Evolutionary conservation across 78 protist species (phyloP).

Genomic region (Acrasis kona): DNA sequence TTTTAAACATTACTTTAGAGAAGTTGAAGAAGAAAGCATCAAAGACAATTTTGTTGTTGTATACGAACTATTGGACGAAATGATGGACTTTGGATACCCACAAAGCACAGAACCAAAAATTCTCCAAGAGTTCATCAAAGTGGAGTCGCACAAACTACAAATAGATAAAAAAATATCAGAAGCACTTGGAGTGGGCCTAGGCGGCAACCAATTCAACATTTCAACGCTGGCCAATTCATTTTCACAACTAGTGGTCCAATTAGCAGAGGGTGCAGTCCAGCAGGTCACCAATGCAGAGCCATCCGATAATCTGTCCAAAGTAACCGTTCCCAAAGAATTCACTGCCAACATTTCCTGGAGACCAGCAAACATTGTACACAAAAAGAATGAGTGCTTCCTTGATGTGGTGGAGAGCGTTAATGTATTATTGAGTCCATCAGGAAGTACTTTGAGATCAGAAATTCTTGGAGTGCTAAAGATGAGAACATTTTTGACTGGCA

Average conservation of each 20-base stretch:
- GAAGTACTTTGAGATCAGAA: constrained; percentile 66
- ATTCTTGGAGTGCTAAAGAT: constrained; percentile 88
- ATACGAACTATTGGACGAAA: constrained; percentile 97
- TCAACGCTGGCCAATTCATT: background rate
- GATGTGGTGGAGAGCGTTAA: constrained; percentile 92
- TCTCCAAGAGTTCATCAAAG: constrained; percentile 73
- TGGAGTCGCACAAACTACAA: constrained; percentile 71
- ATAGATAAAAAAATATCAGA: too few relatives aligned
- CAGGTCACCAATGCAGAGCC: background rate
- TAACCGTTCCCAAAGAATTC: constrained; percentile 35
- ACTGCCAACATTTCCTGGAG: constrained; percentile 70
- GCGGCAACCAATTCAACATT: constrained; percentile 22
- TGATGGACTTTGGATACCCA: constrained; percentile 97
- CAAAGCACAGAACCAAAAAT: constrained; percentile 79
- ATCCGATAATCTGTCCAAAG: background rate
- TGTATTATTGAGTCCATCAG: constrained; percentile 37
- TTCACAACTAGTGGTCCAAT: too few relatives aligned
- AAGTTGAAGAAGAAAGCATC: constrained; percentile 89
- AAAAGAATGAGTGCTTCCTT: constrained; percentile 89
- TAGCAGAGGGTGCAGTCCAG: background rate
- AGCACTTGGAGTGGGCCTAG: background rate
- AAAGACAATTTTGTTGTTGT: constrained; percentile 96
- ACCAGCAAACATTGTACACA: constrained; percentile 79
- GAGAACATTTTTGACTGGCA: constrained; percentile 84
- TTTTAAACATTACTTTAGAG: constrained; percentile 70